These are phyloP conservation scores for Angophora floribunda DNA, from an alignment of 345 rosid species.

Conservation along the genomic window DNA sequence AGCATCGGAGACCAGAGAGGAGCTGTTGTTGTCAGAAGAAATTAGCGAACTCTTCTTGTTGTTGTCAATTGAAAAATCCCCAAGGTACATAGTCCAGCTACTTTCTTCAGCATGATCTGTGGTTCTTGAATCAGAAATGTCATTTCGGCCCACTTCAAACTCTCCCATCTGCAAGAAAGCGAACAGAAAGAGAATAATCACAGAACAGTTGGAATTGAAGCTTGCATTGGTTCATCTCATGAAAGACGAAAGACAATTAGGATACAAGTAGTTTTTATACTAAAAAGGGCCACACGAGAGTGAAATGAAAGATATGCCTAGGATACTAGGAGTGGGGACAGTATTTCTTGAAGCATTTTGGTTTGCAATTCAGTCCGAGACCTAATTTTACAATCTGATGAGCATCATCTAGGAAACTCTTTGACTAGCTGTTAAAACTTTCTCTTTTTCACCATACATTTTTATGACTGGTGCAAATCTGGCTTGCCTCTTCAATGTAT, in stretches of 20 bases:
- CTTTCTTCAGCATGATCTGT: slow-evolving; percentile 20
- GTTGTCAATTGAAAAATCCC: slow-evolving; percentile 15
- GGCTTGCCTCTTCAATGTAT: not conserved
- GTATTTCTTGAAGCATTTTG: not conserved
- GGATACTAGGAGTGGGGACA: not conserved
- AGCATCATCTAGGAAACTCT: not conserved
- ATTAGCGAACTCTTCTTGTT: not conserved
- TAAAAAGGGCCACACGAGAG: not conserved
- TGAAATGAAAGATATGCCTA: not conserved
- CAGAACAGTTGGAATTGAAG: not conserved
- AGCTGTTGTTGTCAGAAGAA: not conserved
- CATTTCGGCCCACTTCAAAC: not conserved
- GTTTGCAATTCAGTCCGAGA: not conserved
- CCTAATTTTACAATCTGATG: not conserved
- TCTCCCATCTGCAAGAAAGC: not conserved
- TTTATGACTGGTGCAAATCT: not conserved
- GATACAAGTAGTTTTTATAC: not conserved
- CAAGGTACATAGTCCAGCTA: slow-evolving; percentile 52
- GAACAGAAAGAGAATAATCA: not conserved
- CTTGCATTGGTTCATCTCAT: not conserved
- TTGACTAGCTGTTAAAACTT: not conserved
- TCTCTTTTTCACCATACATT: not conserved
- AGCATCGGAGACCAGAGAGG: not conserved
- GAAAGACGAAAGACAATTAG: not conserved
- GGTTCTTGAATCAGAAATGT: not conserved